Percentiles rank a stretch among this genome's conserved stretches.
Evolutionary conservation across 2,329 filamentous ascomycete genomes (phyloP).

Genomic region (Stagonosporopsis tanaceti): DNA sequence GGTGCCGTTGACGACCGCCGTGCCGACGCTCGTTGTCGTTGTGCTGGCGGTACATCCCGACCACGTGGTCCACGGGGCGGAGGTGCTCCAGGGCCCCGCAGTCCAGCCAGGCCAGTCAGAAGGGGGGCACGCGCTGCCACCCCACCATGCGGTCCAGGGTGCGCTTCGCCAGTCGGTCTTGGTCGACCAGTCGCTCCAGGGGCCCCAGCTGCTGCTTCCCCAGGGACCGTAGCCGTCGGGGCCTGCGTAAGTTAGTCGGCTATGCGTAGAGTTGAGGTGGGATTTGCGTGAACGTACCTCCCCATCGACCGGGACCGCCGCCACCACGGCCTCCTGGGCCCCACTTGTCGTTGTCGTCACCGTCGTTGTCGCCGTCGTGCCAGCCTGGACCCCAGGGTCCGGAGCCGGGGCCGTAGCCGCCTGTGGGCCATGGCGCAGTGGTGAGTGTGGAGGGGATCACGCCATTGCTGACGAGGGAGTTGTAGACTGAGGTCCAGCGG

Average conservation of each 20-base stretch:
- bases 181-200: constrained; percentile 41
- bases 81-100: constrained; percentile 44
- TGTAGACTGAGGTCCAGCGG: constrained; percentile 37
- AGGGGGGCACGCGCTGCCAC: constrained; percentile 38
- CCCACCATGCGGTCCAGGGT: constrained; percentile 50
- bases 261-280: neutral
- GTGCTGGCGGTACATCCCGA: constrained; percentile 42
- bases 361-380: neutral
- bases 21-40: constrained; percentile 41
- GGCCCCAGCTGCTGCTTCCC: constrained; percentile 38
- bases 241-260: constrained; percentile 20
- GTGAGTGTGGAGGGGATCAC: constrained; percentile 40
- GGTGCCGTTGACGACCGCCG: constrained; percentile 37
- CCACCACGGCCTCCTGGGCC: constrained; percentile 22
- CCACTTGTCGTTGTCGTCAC: constrained; percentile 2
- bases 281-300: constrained; percentile 22
- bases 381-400: constrained; percentile 31
- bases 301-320: constrained; percentile 28
- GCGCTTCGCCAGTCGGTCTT: constrained; percentile 36
- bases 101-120: constrained; percentile 51
- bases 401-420: constrained; percentile 30
- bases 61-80: constrained; percentile 50
- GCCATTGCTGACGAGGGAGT: constrained; percentile 35
- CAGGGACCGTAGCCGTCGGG: constrained; percentile 37
- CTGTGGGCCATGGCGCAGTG: constrained; percentile 33